Evolutionary conservation across 2,329 filamentous ascomycete species (phyloP).

Genomic region (Botrytis byssoidea): DNA sequence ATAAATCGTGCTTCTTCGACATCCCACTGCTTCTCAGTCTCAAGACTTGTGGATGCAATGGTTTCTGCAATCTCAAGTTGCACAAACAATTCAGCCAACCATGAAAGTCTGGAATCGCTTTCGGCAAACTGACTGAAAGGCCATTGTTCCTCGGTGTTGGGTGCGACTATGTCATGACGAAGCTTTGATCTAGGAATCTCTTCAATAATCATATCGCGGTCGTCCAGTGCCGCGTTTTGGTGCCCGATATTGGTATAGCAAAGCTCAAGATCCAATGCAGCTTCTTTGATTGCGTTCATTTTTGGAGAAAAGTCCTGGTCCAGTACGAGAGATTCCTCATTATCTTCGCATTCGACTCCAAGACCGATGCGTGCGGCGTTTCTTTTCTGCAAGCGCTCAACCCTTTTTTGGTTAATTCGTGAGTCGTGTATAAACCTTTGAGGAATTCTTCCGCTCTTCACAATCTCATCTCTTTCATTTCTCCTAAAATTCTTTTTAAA

Average conservation of each 20-base stretch:
- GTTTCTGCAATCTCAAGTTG: background rate
- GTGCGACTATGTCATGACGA: too few relatives aligned
- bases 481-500: conserved; percentile 4
- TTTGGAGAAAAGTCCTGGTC: background rate
- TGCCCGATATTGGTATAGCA: background rate
- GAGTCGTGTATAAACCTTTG: background rate
- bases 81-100: background rate
- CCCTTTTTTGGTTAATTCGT: background rate
- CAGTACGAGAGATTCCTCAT: too few relatives aligned
- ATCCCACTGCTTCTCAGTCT: background rate
- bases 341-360: background rate
- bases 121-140: background rate
- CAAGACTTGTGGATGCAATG: background rate
- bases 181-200: background rate
- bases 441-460: background rate
- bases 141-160: background rate
- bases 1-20: background rate
- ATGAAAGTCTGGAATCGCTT: background rate
- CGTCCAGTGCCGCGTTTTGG: background rate
- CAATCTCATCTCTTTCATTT: background rate
- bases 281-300: background rate
- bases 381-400: background rate
- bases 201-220: background rate
- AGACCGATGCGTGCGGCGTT: background rate
- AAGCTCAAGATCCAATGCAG: background rate